Conservation (phyloP, 2,329 filamentous ascomycete species). For the Decorospora gaudefroyi region DNA sequence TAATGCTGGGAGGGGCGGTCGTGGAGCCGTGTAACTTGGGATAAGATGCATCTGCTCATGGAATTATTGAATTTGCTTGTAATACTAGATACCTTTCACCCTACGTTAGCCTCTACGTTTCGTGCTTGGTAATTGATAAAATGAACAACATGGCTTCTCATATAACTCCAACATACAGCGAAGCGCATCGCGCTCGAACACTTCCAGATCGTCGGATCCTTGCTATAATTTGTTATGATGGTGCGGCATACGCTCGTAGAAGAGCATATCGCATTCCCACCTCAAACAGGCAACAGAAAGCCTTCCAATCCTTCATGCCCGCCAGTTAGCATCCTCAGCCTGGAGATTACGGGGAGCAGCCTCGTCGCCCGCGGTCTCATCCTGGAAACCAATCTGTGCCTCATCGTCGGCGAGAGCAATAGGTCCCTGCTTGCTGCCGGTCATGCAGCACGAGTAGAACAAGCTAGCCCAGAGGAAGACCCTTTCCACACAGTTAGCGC, state of each 20-base stretch:
- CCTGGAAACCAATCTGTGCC: constrained; percentile 18
- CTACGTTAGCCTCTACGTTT: not conserved
- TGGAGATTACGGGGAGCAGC: constrained; percentile 26
- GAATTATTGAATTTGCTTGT: not conserved
- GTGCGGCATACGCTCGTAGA: not conserved
- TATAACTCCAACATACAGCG: too few relatives aligned
- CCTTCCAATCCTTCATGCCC: constrained; percentile 14
- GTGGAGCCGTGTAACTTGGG: too few relatives aligned
- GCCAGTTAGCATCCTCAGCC: constrained; percentile 28
- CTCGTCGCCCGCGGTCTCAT: constrained; percentile 22
- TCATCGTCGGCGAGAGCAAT: constrained; percentile 33
- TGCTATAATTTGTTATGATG: too few relatives aligned
- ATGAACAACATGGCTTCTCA: too few relatives aligned
- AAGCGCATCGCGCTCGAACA: too few relatives aligned
- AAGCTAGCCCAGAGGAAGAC: constrained; percentile 32
- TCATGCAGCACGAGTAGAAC: constrained; percentile 38
- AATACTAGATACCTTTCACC: not conserved
- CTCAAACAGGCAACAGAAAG: too few relatives aligned
- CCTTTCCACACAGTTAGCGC: constrained; percentile 15
- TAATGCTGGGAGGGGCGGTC: not conserved
- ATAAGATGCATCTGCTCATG: too few relatives aligned
- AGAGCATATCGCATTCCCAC: too few relatives aligned
- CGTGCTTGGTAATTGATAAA: too few relatives aligned
- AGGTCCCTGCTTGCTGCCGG: constrained; percentile 22
- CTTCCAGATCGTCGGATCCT: too few relatives aligned